A percentile compares a stretch with the other conserved stretches of the same genome.
Evolutionary conservation across 2,329 filamentous ascomycete species (phyloP).

Genomic region (Sphaerulina populicola): DNA sequence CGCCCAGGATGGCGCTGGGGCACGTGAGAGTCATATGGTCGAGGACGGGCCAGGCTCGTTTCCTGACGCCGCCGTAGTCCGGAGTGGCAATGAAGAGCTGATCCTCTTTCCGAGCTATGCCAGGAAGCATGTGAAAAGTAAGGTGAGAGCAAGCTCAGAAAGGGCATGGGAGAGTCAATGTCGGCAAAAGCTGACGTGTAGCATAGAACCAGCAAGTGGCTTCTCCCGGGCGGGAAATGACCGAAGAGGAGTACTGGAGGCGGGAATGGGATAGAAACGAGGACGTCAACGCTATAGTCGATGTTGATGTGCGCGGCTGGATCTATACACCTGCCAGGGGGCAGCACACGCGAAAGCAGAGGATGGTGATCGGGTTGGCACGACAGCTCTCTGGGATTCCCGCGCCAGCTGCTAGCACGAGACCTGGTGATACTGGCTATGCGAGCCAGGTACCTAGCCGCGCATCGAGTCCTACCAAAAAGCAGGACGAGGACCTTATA

Average conservation of each 20-base stretch:
- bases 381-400: slow-evolving; percentile 81
- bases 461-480: slow-evolving; percentile 35
- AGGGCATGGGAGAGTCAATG: neutral
- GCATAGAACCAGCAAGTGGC: slow-evolving; percentile 11
- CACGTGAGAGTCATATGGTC: slow-evolving; percentile 17
- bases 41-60: slow-evolving; percentile 53
- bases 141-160: slow-evolving; percentile 28
- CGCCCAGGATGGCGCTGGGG: slow-evolving; percentile 34
- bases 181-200: neutral
- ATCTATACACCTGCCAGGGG: slow-evolving; percentile 79
- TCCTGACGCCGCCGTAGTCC: slow-evolving; percentile 72
- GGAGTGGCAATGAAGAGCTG: slow-evolving; percentile 80
- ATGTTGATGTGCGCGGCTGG: slow-evolving; percentile 94
- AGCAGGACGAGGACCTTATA: slow-evolving; percentile 57
- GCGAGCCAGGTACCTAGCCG: slow-evolving; percentile 41
- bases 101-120: slow-evolving; percentile 92
- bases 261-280: slow-evolving; percentile 71
- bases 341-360: slow-evolving; percentile 77
- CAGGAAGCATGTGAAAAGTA: slow-evolving; percentile 55
- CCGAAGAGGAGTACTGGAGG: slow-evolving; percentile 57
- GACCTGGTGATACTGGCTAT: slow-evolving; percentile 30
- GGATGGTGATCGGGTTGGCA: slow-evolving; percentile 77
- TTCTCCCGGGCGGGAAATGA: slow-evolving; percentile 20
- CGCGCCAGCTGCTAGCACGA: slow-evolving; percentile 46
- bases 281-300: slow-evolving; percentile 75